Conservation (phyloP, 441 rosid genomes). For the Heliophila coronopifolia region DNA sequence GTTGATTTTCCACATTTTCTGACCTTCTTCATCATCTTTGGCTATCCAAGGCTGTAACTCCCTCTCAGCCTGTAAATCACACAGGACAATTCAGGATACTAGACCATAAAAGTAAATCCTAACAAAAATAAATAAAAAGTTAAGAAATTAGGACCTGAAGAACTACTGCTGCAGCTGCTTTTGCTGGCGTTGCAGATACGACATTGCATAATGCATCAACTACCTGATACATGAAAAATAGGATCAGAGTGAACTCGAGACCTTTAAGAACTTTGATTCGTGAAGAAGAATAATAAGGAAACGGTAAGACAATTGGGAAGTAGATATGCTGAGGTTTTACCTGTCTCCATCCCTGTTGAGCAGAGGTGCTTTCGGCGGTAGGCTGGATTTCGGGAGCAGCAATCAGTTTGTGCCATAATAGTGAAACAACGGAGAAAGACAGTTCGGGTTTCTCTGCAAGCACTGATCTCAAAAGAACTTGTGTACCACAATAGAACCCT, state of each 20-base stretch:
- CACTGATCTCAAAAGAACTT: conserved; percentile 78
- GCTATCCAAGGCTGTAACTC: conserved; percentile 99
- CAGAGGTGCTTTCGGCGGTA: conserved; percentile 91
- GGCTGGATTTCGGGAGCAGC: conserved; percentile 92
- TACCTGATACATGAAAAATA: conserved; percentile 43
- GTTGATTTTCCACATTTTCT: conserved; percentile 92
- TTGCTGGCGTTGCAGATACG: conserved; percentile 82
- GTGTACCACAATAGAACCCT: conserved; percentile 83
- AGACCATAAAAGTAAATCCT: conserved; percentile 12
- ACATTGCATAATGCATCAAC: conserved; percentile 96
- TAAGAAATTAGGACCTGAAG: conserved; percentile 78
- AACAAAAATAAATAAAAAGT: conserved; percentile 10
- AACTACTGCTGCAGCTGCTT: conserved; percentile 89
- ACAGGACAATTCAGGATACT: conserved; percentile 30
- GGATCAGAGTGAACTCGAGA: conserved; percentile 16
- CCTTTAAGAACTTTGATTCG: conserved; percentile 4
- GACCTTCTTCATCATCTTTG: conserved; percentile 88
- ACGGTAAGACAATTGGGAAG: background rate
- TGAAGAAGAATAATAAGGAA: background rate
- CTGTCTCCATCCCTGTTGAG: conserved; percentile 99
- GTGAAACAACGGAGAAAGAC: conserved; percentile 91
- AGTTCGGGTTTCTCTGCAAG: conserved; percentile 89
- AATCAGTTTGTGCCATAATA: conserved; percentile 90
- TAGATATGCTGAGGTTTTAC: conserved; percentile 34
- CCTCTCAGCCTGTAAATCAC: conserved; percentile 73